phyloP scores from a whole-genome alignment of 108 stramenopile genomes.

The Skeletonema menzelii region DNA sequence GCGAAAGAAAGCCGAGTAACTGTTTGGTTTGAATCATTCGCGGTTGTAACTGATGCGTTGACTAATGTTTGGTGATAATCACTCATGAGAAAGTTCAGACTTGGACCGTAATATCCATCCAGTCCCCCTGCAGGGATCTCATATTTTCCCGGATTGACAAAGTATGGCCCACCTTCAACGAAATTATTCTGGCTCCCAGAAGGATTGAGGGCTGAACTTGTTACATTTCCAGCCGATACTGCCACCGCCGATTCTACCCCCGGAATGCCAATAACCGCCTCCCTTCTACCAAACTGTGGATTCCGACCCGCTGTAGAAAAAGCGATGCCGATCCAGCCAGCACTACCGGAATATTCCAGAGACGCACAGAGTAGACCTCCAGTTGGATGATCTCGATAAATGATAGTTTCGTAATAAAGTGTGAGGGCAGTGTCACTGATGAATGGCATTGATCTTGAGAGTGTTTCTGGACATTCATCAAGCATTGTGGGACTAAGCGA shows the following conservation, averaged over 20 bases:
- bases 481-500: conserved; percentile 20
- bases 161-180: conserved; percentile 3
- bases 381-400: background rate
- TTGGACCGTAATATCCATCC: conserved; percentile 21
- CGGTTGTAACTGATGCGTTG: conserved; percentile 12
- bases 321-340: conserved; percentile 43
- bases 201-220: conserved; percentile 1
- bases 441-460: conserved; percentile 15
- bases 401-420: conserved; percentile 27
- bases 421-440: conserved; percentile 12
- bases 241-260: conserved; percentile 14
- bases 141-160: conserved; percentile 38
- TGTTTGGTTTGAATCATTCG: background rate
- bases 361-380: conserved; percentile 25
- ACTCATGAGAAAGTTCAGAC: conserved; percentile 9
- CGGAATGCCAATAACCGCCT: conserved; percentile 40
- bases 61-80: conserved; percentile 26
- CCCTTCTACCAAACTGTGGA: conserved; percentile 40
- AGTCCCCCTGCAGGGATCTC: conserved; percentile 33
- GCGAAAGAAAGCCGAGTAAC: conserved; percentile 20
- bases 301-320: conserved; percentile 24
- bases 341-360: conserved; percentile 28
- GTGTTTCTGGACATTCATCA: conserved; percentile 24
- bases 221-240: conserved; percentile 7
- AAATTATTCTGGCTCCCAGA: conserved; percentile 17